Evolutionary conservation across 345 rosid species (phyloP), one percentile per base, ranked within the genome.

Genomic region (Aegle marmelos): DNA sequence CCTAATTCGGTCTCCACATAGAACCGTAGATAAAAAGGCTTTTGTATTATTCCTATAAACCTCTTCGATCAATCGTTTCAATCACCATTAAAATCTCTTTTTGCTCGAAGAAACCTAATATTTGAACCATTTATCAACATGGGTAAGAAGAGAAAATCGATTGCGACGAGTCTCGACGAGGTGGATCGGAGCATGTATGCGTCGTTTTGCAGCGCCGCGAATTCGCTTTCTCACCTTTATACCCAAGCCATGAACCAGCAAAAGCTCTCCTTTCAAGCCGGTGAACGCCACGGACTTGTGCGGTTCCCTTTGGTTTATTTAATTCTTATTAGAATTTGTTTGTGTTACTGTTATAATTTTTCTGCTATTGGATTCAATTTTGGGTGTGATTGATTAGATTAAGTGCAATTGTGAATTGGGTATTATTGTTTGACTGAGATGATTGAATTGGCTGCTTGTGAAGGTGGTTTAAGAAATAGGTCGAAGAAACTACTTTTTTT

Each of bases 161-260:
- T 88, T 65, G 94, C 94, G 6, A 85, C 92, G 25, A 92, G 94
- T 86, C 93, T 94, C 7, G 98, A 94, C 77, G 98, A 93, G 90
- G 97, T 93, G 88, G 97, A 94, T 94, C 97, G 97, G 82, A 93
- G 89, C 81, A 90, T 93, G 90, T 90, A 93, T 78, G 89, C 97
- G 24, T 90, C 97, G 1, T 94, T 94, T 79, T 90, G 95, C 78
- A 89, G 91, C 86, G 93, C 93, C n/a, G 97, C 97, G 4, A 94
- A 93, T 74, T 91, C 97, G 4, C 86, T 94, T 50, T 93, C 98
- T 13, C 98, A 93, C 86, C 94, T 94, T 54, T 94, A 94, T 73
- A 87, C 93, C 56, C 95, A 90, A 82, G 87, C 92, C n/a, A 88
- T 90, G 95, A 91, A 88, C 70, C 93, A 91, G 39, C 93, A 91